Conservation (phyloP, 768 basidiomycete genomes). For the Calocybe cyanea region DNA sequence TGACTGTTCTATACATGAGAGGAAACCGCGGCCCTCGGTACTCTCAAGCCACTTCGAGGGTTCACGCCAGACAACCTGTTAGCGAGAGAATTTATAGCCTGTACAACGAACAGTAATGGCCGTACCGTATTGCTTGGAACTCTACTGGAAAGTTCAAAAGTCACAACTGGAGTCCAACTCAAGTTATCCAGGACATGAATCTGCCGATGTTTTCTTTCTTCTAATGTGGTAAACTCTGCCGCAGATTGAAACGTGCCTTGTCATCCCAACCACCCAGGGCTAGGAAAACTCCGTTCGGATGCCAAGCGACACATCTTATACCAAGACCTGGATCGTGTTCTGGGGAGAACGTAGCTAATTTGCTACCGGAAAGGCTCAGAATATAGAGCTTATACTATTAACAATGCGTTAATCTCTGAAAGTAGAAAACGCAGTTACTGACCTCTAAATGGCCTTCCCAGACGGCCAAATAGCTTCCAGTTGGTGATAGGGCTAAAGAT, state of each 20-base stretch:
- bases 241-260: slow-evolving; percentile 48
- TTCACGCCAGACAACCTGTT: slow-evolving; percentile 80
- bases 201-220: slow-evolving; percentile 35
- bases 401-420: slow-evolving; percentile 1
- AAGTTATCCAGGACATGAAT: slow-evolving; percentile 71
- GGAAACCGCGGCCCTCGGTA: slow-evolving; percentile 80
- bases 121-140: slow-evolving; percentile 57
- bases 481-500: slow-evolving; percentile 72
- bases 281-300: slow-evolving; percentile 79
- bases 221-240: too few species aligned
- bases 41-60: slow-evolving; percentile 80
- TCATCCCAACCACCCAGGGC: slow-evolving; percentile 89
- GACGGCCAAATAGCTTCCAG: slow-evolving; percentile 68
- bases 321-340: slow-evolving; percentile 81
- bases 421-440: slow-evolving; percentile 11
- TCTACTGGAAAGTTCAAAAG: slow-evolving; percentile 58
- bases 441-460: slow-evolving; percentile 90
- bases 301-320: slow-evolving; percentile 77
- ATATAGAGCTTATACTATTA: slow-evolving; percentile 73
- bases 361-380: slow-evolving; percentile 60
- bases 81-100: background rate
- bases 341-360: slow-evolving; percentile 65
- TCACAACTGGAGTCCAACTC: slow-evolving; percentile 67
- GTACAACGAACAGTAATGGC: slow-evolving; percentile 4
- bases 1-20: slow-evolving; percentile 60